phyloP scores from a whole-genome alignment of 164 flowering plant species.

The Buxus sempervirens region DNA sequence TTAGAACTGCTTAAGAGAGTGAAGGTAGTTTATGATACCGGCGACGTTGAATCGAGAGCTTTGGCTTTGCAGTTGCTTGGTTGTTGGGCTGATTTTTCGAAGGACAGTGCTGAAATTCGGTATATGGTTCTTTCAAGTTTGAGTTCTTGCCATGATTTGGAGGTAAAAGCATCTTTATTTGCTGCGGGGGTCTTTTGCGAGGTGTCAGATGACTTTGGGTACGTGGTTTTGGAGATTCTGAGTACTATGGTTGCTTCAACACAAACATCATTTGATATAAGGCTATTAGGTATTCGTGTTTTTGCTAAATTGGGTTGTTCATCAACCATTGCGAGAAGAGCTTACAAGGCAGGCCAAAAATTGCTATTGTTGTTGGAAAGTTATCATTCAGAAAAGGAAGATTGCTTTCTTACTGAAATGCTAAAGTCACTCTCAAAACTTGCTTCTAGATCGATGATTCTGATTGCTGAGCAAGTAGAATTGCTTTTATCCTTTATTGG shows the following conservation, averaged over 20 bases:
- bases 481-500: too few relatives aligned
- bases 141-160: conserved; percentile 50
- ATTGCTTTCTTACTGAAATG: conserved; percentile 37
- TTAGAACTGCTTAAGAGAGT: conserved; percentile 61
- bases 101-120: conserved; percentile 68
- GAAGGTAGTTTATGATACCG: conserved; percentile 55
- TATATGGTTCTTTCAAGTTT: conserved; percentile 57
- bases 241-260: conserved; percentile 40
- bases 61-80: conserved; percentile 67
- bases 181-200: conserved; percentile 82
- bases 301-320: conserved; percentile 58
- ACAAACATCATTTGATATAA: conserved; percentile 26
- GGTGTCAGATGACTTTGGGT: conserved; percentile 67
- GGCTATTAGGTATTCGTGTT: conserved; percentile 45
- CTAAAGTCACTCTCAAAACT: conserved; percentile 70
- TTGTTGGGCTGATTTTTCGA: conserved; percentile 78
- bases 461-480: conserved; percentile 38
- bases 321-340: conserved; percentile 41
- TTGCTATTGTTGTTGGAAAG: conserved; percentile 44
- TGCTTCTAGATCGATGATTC: conserved; percentile 45
- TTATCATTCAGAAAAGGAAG: conserved; percentile 46
- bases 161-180: conserved; percentile 87
- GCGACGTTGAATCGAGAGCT: conserved; percentile 65
- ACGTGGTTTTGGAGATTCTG: conserved; percentile 52
- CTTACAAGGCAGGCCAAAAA: conserved; percentile 48